A percentile compares a stretch with the other conserved stretches of the same genome.
phyloP scores from a whole-genome alignment of 345 rosid genomes.

The Moricandia arvensis region DNA sequence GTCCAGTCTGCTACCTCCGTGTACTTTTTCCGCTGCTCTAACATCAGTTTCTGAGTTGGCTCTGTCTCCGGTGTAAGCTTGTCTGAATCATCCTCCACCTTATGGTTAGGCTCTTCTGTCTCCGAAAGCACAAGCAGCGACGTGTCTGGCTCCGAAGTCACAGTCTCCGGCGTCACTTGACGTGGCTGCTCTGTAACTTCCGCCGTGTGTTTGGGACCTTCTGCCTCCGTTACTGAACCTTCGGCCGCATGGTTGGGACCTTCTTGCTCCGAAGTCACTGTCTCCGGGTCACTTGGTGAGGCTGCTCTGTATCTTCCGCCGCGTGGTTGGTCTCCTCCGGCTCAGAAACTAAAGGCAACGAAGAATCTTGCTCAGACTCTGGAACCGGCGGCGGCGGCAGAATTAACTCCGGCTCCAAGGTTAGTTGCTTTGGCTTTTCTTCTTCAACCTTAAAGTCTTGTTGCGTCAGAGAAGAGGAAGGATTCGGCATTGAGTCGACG shows the following conservation, averaged over 20 bases:
- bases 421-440: conserved; percentile 1
- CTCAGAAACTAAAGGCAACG: neutral
- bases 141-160: neutral
- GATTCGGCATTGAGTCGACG: conserved; percentile 8
- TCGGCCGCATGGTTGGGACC: conserved; percentile 1
- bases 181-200: conserved; percentile 4
- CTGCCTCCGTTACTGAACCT: neutral
- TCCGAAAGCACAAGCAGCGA: neutral
- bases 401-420: neutral
- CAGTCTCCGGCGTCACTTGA: neutral
- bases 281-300: neutral
- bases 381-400: neutral
- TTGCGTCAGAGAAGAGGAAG: neutral
- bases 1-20: conserved; percentile 36
- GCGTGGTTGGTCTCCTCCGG: neutral
- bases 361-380: neutral
- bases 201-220: neutral
- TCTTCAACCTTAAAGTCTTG: neutral
- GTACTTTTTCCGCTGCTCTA: conserved; percentile 28
- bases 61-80: conserved; percentile 3
- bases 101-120: neutral
- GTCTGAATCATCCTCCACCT: conserved; percentile 3
- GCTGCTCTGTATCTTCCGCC: conserved; percentile 12
- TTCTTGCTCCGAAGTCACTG: neutral
- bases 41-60: conserved; percentile 15